Conservation (phyloP, 257 asterid genomes). For the Thymus mandschuricus region DNA sequence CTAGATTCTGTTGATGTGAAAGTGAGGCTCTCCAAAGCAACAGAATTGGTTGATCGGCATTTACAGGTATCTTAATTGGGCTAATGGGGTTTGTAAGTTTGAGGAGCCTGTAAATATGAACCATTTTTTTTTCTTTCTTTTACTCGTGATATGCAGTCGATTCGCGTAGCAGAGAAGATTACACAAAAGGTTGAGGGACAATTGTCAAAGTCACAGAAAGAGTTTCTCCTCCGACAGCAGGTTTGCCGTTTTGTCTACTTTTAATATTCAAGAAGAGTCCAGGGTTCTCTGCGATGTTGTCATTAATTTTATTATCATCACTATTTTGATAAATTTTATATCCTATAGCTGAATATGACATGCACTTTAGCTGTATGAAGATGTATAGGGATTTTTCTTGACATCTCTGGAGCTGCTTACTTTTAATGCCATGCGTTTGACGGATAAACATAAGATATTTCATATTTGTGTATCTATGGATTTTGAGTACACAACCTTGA, state of each 20-base stretch:
- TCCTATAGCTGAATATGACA: slow-evolving; percentile 25
- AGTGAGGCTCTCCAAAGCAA: slow-evolving; percentile 92
- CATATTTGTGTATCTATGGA: slow-evolving; percentile 14
- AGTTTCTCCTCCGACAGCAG: slow-evolving; percentile 98
- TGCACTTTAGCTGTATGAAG: slow-evolving; percentile 27
- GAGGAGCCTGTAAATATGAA: slow-evolving; percentile 26
- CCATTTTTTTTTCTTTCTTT: slow-evolving; percentile 18
- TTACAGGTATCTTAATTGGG: slow-evolving; percentile 68
- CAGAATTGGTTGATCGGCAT: slow-evolving; percentile 94
- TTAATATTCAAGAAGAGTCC: slow-evolving; percentile 14
- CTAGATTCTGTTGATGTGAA: slow-evolving; percentile 96
- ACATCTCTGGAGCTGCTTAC: neutral
- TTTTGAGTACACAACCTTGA: slow-evolving; percentile 1
- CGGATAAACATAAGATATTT: neutral
- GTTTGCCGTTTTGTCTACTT: slow-evolving; percentile 43
- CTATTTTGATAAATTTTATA: slow-evolving; percentile 8
- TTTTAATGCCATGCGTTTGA: slow-evolving; percentile 28
- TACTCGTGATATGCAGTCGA: slow-evolving; percentile 65
- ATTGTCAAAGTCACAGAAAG: slow-evolving; percentile 98
- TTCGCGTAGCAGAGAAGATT: slow-evolving; percentile 97
- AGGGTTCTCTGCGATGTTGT: slow-evolving; percentile 8
- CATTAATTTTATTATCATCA: neutral
- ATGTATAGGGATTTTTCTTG: slow-evolving; percentile 22
- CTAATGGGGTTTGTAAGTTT: slow-evolving; percentile 33
- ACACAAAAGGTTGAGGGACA: slow-evolving; percentile 99